Evolutionary conservation across 768 basidiomycete species (phyloP).

Genomic region (Boletus vinaceobasis): DNA sequence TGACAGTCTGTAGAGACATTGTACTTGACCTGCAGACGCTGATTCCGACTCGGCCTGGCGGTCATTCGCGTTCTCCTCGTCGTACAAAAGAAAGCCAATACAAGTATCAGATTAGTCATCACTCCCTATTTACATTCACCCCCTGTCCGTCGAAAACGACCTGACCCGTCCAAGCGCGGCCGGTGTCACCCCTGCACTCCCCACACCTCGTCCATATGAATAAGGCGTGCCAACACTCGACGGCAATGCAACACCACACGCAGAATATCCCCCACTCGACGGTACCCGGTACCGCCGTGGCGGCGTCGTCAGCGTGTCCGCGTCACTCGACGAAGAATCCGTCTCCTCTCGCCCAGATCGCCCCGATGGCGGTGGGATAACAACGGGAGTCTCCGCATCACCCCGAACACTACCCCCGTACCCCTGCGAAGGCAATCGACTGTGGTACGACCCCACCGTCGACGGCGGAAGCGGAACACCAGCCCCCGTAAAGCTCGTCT

Average conservation of each 20-base stretch:
- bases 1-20: conserved; percentile 53
- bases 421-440: conserved; percentile 20
- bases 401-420: conserved; percentile 4
- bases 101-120: conserved; percentile 16
- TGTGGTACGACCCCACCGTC: conserved; percentile 22
- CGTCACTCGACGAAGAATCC: conserved; percentile 32
- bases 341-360: conserved; percentile 18
- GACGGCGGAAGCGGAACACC: conserved; percentile 33
- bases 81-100: background rate
- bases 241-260: conserved; percentile 11
- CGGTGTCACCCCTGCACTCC: conserved; percentile 23
- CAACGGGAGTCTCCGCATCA: conserved; percentile 11
- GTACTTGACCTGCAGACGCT: conserved; percentile 45
- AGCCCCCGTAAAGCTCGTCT: conserved; percentile 23
- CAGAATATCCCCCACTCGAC: conserved; percentile 18
- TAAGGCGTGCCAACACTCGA: conserved; percentile 18
- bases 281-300: conserved; percentile 19
- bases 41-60: conserved; percentile 29
- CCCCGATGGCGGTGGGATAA: conserved; percentile 30
- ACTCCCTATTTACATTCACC: background rate
- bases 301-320: conserved; percentile 36
- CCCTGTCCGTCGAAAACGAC: conserved; percentile 19
- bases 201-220: conserved; percentile 13
- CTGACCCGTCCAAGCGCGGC: conserved; percentile 22
- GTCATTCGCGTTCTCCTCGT: conserved; percentile 9